Evolutionary conservation across 2,329 filamentous ascomycete genomes (phyloP), one percentile per base, ranked within the genome.

Genomic region (Penicillium sp.): DNA sequence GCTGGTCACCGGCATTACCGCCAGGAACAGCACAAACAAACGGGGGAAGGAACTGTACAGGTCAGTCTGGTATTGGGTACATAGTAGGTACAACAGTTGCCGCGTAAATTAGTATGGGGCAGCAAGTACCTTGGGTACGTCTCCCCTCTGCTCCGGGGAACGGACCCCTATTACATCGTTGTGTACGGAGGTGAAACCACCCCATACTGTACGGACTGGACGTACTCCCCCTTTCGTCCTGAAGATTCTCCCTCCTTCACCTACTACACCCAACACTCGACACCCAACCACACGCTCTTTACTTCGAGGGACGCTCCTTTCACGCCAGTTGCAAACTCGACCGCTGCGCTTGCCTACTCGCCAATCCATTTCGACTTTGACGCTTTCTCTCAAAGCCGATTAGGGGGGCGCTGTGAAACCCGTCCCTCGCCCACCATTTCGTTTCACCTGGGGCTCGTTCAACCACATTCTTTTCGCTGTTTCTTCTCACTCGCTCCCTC

Each of bases 251-350:
- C 40, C 29, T 36, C 42, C 46, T 55, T 45, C 42, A 51, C 37
- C 34, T 21, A 48, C 39, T 41, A 46, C 33, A 48, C 46, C 21
- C n/a, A n/a, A n/a, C n/a, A n/a, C n/a, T n/a, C n/a, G n/a, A n/a
- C n/a, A n/a, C n/a, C n/a, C n/a, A n/a, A n/a, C n/a, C 52, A 53
- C 52, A 57, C 59, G 49, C 49, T 56, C 50, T 46, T 54, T 54
- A 53, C 39, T 17, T 27, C 24, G 26, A 41, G 43, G 39, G 43
- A 48, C 26, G 13, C 17, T 42, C 40, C 49, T 15, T 46, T 51
- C 34, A 46, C n/a, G 12, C 21, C 26, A 24, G 15, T 42, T 42
- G 24, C 10, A 42, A 42, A 42, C 24, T 29, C 39, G 39, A 42
- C 39, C 26, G 26, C n/a, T 27, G 10, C 26, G 5, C 10, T 18